Evolutionary conservation across 345 rosid genomes (phyloP), one percentile per base, ranked within the genome.

Genomic region (Pseudoturritis turrita): DNA sequence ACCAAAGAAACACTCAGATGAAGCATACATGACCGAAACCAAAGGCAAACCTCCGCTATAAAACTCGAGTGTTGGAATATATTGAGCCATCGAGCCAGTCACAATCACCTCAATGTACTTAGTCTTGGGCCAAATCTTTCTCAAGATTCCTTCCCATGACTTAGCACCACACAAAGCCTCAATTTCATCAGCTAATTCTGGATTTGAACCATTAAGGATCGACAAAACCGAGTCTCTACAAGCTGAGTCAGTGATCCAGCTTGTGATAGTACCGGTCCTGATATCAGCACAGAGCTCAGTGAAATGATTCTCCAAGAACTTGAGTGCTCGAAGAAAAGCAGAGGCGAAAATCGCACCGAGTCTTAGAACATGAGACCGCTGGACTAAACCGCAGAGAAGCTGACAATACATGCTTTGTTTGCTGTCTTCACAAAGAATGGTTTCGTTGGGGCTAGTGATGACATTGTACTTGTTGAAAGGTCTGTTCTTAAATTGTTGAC

Each of bases 391-490:
- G 70, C 96, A 93, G 15, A 93, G 94, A 58, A 93, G 77, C 58
- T 93, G 98, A 69, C 89, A 89, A 81, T 83, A 90, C 97, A 93
- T 88, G 83, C 98, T 93, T 74, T 93, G 98, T 76, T 86, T 90
- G 87, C 87, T 85, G 83, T 93, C 97, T 29, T 81, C 79, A 83
- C 97, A 93, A 63, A 89, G 79, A 78, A 90, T 93, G 39, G 93
- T 81, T 68, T 89, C 94, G 72, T 93, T 90, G 17, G 98, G 98
- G 61, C 97, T 93, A 44, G 98, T 90, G 78, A 31, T 51, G 72
- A 76, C 80, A 3, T 86, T 76, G 82, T 80, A 84, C 31, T 35
- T 57, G 43, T 57, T 57, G 44, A 35, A 57, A 5, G 88, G 79
- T 41, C 87, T 71, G 28, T 78, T 52, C 81, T 77, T 81, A 15